Conservation (phyloP, 331 rosid genomes). For the Cydonia oblonga region DNA sequence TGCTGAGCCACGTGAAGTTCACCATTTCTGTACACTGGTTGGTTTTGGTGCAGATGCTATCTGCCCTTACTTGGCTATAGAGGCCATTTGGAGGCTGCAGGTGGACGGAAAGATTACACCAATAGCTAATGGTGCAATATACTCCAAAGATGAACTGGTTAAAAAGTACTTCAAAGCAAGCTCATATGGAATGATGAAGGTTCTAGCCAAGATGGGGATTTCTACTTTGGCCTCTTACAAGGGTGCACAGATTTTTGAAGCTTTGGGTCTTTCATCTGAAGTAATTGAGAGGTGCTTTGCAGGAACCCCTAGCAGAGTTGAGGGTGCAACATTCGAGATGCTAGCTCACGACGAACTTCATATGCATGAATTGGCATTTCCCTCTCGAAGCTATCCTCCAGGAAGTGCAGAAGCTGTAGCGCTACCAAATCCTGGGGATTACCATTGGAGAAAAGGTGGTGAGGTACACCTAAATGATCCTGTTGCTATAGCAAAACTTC, state of each 20-base stretch:
- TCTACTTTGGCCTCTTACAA: conserved; percentile 97
- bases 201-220: conserved; percentile 99
- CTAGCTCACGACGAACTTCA: conserved; percentile 67
- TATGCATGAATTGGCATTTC: conserved; percentile 81
- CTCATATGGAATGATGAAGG: conserved; percentile 95
- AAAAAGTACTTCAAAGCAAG: conserved; percentile 80
- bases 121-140: conserved; percentile 51
- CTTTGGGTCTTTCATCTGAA: conserved; percentile 85
- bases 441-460: conserved; percentile 98
- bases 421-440: conserved; percentile 93
- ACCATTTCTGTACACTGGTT: conserved; percentile 89
- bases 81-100: conserved; percentile 86
- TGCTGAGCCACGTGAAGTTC: conserved; percentile 97
- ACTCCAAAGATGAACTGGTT: conserved; percentile 62
- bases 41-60: conserved; percentile 95
- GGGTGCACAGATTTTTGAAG: conserved; percentile 98
- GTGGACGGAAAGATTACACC: conserved; percentile 91
- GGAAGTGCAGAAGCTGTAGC: conserved; percentile 89
- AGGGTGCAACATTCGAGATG: conserved; percentile 95
- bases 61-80: conserved; percentile 85
- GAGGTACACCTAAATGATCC: conserved; percentile 95
- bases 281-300: conserved; percentile 88
- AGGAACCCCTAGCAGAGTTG: conserved; percentile 95
- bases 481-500: conserved; percentile 79
- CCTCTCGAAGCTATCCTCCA: conserved; percentile 59